Evolutionary conservation across 176 grass and related monocot genomes (phyloP), one percentile per base, ranked within the genome.

Genomic region (Calamus simplicifolius): DNA sequence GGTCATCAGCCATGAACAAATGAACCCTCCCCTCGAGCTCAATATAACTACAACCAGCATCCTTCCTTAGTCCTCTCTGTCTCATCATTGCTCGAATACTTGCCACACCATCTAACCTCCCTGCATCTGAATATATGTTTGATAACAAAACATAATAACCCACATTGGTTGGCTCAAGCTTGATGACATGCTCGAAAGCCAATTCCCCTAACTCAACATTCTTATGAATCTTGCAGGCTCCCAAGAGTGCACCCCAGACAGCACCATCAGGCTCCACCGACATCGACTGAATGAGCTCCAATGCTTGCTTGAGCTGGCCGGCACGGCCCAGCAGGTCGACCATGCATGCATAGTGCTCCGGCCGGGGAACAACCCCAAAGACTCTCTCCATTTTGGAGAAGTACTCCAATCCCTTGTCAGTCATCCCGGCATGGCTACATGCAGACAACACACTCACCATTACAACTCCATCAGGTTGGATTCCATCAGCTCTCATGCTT

Each of bases 1-100:
- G 78, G 55, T 90, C 87, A 25, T 90, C 82, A n/a, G 87, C 87
- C 87, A 79, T 79, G 75, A 90, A 90, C 12, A 90, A 69, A 58
- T 85, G 87, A 61, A 85, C 63, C 48, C 48, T 69, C 16, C 87
- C 78, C 55, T 73, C 63, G 52, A 76, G 56, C 21, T 85, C 87
- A 12, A 90, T 16, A 43, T 85, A 85, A 73, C 82, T 90, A 29
- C 75, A 90, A 4, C 87, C 87, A 4, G 87, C 78, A 25, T 85
- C 87, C 72, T 90, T 90, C 82, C 70, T 85, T 54, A 90, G 62
- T n/a, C 82, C 68, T 1, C 71, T 73, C 50, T 67, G 35, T 64
- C 27, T 90, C 82, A 85, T 90, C 75, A 82, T 79, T 7, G 63
- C 21, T 2, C 82, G 75, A 16, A 90, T 55, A 58, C 56, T 85